Conservation (phyloP, 2,329 filamentous ascomycete species). For the Scytalidium lignicola region DNA sequence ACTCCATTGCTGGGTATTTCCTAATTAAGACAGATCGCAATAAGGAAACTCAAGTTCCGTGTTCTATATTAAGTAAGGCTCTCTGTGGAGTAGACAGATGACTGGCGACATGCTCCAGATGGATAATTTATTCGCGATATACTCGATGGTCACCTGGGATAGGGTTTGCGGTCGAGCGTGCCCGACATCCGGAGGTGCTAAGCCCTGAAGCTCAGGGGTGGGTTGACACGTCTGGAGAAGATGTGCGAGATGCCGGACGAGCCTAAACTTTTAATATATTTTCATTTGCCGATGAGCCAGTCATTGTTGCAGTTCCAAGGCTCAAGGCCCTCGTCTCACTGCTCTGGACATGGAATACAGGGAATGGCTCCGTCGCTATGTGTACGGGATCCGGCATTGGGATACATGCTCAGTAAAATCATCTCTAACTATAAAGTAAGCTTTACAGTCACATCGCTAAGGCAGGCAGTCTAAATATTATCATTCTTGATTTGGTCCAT, state of each 20-base stretch:
- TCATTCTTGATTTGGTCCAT: no score
- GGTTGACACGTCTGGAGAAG: background rate
- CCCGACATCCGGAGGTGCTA: background rate
- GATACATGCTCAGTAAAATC: no score
- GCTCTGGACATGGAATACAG: no score
- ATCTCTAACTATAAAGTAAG: no score
- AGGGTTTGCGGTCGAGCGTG: background rate
- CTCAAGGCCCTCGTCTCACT: no score
- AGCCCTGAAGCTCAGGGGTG: no score
- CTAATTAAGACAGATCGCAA: background rate
- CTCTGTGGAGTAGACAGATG: background rate
- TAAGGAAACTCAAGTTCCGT: background rate
- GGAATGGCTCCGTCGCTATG: no score
- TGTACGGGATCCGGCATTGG: no score
- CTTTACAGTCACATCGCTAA: conserved; percentile 1
- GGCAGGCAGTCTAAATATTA: no score
- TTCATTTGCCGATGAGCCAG: no score
- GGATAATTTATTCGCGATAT: background rate
- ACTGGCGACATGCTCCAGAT: background rate
- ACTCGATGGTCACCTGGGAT: background rate
- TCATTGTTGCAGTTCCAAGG: no score
- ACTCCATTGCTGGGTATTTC: background rate
- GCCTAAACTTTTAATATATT: background rate
- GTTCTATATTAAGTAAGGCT: background rate
- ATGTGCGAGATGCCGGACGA: background rate